Conservation (phyloP, 129 eudicot species). For the Erigeron canadensis region DNA sequence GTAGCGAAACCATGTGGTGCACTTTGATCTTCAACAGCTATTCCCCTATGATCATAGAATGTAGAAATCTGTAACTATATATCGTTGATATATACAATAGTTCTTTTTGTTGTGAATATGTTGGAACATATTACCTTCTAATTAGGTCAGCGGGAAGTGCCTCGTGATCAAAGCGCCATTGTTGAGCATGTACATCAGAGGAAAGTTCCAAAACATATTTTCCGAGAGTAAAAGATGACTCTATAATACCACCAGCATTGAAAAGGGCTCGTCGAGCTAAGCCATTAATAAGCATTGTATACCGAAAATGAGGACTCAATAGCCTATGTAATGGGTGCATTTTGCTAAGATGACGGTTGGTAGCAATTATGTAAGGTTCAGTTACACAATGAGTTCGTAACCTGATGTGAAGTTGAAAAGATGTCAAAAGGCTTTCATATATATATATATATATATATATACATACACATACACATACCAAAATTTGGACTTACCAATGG, state of each 20-base stretch:
- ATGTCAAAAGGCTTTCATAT: not conserved
- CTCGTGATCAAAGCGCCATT: slow-evolving; percentile 43
- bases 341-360: slow-evolving; percentile 39
- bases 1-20: slow-evolving; percentile 29
- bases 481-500: slow-evolving; percentile 49
- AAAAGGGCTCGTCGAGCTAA: slow-evolving; percentile 32
- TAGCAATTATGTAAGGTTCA: slow-evolving; percentile 46
- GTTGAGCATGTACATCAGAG: slow-evolving; percentile 31
- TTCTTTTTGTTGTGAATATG: not conserved
- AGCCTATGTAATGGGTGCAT: slow-evolving; percentile 43
- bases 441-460: not conserved
- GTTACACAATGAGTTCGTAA: slow-evolving; percentile 41
- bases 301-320: slow-evolving; percentile 37
- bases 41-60: slow-evolving; percentile 31
- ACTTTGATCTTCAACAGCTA: slow-evolving; percentile 37
- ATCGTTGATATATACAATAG: not conserved
- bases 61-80: not conserved
- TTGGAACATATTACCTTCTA: slow-evolving; percentile 25
- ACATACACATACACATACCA: not conserved
- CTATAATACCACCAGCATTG: slow-evolving; percentile 35
- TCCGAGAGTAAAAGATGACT: slow-evolving; percentile 31
- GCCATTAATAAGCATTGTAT: slow-evolving; percentile 40
- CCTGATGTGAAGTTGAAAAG: slow-evolving; percentile 16
- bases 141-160: slow-evolving; percentile 42
- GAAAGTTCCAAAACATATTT: slow-evolving; percentile 36